Evolutionary conservation across 2,329 filamentous ascomycete genomes (phyloP), one percentile per base, ranked within the genome.

Genomic region (Paraphaeosphaeria sporulosa): DNA sequence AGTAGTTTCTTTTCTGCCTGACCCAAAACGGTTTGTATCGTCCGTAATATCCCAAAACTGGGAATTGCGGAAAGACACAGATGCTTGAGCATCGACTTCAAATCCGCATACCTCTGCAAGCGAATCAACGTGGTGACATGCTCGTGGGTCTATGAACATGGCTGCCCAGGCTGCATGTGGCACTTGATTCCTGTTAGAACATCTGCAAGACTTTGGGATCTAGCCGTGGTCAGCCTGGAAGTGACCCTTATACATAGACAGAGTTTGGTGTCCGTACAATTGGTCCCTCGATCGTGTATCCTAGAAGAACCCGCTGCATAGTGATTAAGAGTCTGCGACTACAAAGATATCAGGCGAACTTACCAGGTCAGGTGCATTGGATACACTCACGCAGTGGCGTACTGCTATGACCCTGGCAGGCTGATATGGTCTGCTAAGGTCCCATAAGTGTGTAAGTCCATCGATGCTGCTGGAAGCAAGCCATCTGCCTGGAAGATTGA

Each of bases 401-500:
- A 75, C 25, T 17, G 64, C 57, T 23, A 74, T 68, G 1, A 54
- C 57, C 17, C 67, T 65, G 21, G 64, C 63, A 30, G 67, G 61
- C 13, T 44, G 38, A 17, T 60, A 57, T 12, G 59, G 59, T 6
- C 38, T 55, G 40, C 75, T 67, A 19, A 80, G 63, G 52, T 83
- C 80, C 83, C 84, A 86, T 6, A 85, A 66, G 21, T 81, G 71
- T 1, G 82, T 76, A 23, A 76, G 73, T 27, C 86, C 85, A 38
- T 79, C 70, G 48, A 89, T 87, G 63, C 86, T 84, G 12, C 83
- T 85, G 56, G 84, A 86, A 30, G 86, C 71, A 55, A 89, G 81
- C 83, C 84, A 88, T 55, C 79, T 77, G 5, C 52, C 52, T 55
- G 21, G 17, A 4, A 9, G 13, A 21, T n/a, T 7, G 17, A 12